Conservation (phyloP, 441 rosid species). For the Mallotus repandus region DNA sequence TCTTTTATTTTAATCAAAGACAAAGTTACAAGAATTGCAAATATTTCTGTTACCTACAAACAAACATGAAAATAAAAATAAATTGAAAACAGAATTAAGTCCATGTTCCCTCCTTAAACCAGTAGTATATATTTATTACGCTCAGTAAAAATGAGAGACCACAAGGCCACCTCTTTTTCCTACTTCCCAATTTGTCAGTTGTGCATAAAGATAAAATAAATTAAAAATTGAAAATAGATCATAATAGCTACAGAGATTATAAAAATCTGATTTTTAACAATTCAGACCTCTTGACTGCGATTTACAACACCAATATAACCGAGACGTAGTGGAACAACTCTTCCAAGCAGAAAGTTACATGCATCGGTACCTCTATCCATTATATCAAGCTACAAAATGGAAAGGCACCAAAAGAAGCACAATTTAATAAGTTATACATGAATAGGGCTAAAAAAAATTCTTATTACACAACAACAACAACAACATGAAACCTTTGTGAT, state of each 20-base stretch:
- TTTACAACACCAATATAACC: constrained; percentile 73
- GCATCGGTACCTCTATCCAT: constrained; percentile 77
- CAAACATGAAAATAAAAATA: not conserved
- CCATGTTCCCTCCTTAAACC: not conserved
- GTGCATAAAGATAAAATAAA: not conserved
- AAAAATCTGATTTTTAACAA: not conserved
- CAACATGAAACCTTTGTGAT: constrained; percentile 52
- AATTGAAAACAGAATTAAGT: not conserved
- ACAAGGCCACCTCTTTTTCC: not conserved
- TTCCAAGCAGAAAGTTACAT: constrained; percentile 57
- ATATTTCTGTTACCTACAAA: not conserved
- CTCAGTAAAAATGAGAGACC: not conserved
- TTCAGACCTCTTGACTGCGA: constrained; percentile 60
- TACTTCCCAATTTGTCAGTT: not conserved
- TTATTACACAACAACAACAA: not conserved
- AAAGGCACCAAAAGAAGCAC: not conserved
- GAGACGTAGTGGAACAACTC: constrained; percentile 55
- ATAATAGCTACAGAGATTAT: not conserved
- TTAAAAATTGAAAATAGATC: not conserved
- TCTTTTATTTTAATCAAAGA: not conserved
- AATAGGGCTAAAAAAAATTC: not conserved
- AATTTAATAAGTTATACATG: not conserved
- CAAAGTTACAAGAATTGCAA: not conserved
- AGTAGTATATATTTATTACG: not conserved
- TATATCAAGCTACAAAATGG: constrained; percentile 55